Percentiles rank a stretch among this genome's conserved stretches.
phyloP scores from a whole-genome alignment of 1,284 basidiomycete genomes.

The Ustilago sp. region DNA sequence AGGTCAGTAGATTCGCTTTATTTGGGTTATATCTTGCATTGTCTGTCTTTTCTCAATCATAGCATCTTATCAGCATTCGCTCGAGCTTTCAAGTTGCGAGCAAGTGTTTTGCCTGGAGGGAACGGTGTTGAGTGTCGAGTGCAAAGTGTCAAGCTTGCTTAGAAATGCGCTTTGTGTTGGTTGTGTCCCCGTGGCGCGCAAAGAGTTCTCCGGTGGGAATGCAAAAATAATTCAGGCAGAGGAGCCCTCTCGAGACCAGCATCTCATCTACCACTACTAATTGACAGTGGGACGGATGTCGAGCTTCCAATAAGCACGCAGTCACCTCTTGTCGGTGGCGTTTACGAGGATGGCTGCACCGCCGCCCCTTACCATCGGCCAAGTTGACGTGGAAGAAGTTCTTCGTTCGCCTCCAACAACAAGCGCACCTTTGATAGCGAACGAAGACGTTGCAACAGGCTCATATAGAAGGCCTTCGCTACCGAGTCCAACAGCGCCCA shows the following conservation, averaged over 20 bases:
- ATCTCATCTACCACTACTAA: neutral
- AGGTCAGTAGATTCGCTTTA: neutral
- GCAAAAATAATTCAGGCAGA: too few relatives aligned
- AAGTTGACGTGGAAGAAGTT: constrained; percentile 22
- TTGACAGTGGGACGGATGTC: neutral
- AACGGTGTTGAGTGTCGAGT: neutral
- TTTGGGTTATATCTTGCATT: neutral
- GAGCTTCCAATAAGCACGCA: neutral
- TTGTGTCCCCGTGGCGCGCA: neutral
- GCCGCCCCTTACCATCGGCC: neutral
- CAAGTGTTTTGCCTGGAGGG: neutral
- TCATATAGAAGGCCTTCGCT: constrained; percentile 29
- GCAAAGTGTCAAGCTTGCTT: neutral
- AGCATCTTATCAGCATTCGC: neutral
- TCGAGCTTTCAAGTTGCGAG: neutral
- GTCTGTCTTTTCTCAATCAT: neutral
- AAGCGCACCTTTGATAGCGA: constrained; percentile 14
- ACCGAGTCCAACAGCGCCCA: constrained; percentile 10
- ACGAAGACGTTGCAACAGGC: constrained; percentile 30
- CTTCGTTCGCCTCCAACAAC: constrained; percentile 15
- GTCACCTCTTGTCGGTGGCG: neutral
- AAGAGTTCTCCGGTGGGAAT: neutral
- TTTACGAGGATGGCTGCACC: neutral
- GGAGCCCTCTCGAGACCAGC: too few relatives aligned
- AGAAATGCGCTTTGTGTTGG: constrained; percentile 4